Evolutionary conservation across 2,329 filamentous ascomycete genomes (phyloP).

Genomic region (Pleurostoma richardsiae): DNA sequence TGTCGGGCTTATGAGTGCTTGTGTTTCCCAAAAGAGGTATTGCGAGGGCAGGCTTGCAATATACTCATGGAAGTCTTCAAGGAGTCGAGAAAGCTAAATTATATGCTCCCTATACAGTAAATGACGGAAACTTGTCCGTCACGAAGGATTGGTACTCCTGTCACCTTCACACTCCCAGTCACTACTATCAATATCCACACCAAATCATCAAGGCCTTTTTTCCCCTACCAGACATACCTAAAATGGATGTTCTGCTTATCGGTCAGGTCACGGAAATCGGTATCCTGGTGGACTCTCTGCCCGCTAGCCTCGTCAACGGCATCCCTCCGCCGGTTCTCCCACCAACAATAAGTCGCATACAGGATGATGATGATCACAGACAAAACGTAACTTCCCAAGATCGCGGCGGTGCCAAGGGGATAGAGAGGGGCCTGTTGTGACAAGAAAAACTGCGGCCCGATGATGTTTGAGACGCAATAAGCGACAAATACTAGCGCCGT

Average conservation of each 20-base stretch:
- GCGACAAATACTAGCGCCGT: constrained; percentile 13
- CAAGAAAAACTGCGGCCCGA: constrained; percentile 66
- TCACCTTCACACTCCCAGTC: too few relatives aligned
- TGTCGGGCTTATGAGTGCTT: too few relatives aligned
- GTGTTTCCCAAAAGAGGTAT: too few relatives aligned
- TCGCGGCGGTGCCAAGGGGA: constrained; percentile 20
- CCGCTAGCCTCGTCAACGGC: constrained; percentile 3
- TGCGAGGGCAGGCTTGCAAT: too few relatives aligned
- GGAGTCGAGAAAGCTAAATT: too few relatives aligned
- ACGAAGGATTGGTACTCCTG: too few relatives aligned
- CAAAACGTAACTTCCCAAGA: constrained; percentile 17
- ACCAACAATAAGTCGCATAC: constrained; percentile 20
- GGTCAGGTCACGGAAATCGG: constrained; percentile 27
- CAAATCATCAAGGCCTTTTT: too few relatives aligned
- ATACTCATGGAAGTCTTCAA: too few relatives aligned
- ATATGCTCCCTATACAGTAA: too few relatives aligned
- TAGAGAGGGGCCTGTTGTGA: constrained; percentile 56
- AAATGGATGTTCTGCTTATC: constrained; percentile 26
- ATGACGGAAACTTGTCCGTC: too few relatives aligned
- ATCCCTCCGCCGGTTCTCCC: constrained; percentile 24
- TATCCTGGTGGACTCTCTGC: constrained; percentile 14
- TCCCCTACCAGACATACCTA: constrained; percentile 14
- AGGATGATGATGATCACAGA: constrained; percentile 21
- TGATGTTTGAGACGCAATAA: constrained; percentile 48
- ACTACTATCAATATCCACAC: too few relatives aligned